Evolutionary conservation across 2,329 filamentous ascomycete species (phyloP).

Genomic region (Pseudogymnoascus sp.): DNA sequence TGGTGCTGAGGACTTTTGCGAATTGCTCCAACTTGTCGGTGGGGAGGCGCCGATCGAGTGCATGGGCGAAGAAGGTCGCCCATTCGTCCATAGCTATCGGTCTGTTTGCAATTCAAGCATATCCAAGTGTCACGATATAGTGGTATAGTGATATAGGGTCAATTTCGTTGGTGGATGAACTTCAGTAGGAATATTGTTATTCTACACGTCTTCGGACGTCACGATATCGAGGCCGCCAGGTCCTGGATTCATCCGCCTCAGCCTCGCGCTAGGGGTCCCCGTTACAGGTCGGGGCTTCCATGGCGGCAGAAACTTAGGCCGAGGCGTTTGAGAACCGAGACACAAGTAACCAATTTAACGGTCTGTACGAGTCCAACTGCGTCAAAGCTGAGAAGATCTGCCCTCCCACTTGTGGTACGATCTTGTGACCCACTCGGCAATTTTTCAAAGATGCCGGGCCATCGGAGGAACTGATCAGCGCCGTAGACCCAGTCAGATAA

Average conservation of each 20-base stretch:
- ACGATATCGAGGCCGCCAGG: not conserved
- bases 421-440: too few species aligned
- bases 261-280: not conserved
- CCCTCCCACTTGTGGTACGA: not conserved
- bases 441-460: too few species aligned
- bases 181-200: not conserved
- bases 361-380: constrained; percentile 3
- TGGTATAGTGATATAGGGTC: not conserved
- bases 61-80: constrained; percentile 44
- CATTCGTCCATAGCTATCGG: constrained; percentile 29
- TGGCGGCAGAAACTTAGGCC: not conserved
- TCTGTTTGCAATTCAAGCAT: not conserved
- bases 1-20: constrained; percentile 41
- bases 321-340: not conserved
- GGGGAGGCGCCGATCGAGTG: constrained; percentile 46
- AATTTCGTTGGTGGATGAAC: not conserved
- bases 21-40: constrained; percentile 46
- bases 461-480: too few species aligned
- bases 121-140: not conserved
- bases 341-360: constrained; percentile 4
- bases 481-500: too few species aligned
- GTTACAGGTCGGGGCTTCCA: not conserved
- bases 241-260: not conserved
- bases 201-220: not conserved
- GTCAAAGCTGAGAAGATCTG: not conserved